These are phyloP conservation scores for Umbelopsis sp. DNA, from an alignment of 192 early-diverging fungal species.

Conservation along the genomic window DNA sequence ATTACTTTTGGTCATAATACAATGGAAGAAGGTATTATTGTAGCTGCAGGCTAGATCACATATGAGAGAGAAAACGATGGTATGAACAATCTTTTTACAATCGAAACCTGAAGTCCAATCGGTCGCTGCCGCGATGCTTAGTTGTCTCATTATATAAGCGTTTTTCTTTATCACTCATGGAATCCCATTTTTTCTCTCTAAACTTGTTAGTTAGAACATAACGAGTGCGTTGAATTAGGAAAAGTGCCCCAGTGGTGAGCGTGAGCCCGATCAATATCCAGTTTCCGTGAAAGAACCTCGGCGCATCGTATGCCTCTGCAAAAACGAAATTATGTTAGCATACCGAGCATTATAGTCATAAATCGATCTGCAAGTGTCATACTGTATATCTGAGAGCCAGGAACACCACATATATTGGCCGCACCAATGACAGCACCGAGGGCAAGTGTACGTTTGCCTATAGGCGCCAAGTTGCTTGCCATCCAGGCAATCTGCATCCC, in stretches of 20 bases:
- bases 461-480: constrained; percentile 27
- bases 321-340: neutral
- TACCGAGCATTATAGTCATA: neutral
- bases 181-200: constrained; percentile 50
- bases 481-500: constrained; percentile 40
- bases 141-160: constrained; percentile 55
- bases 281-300: constrained; percentile 27
- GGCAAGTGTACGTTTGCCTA: constrained; percentile 31
- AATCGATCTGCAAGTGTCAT: neutral
- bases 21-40: too few relatives aligned
- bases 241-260: constrained; percentile 37
- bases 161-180: constrained; percentile 52
- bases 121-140: constrained; percentile 31
- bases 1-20: too few relatives aligned
- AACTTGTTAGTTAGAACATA: constrained; percentile 50
- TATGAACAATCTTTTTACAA: neutral
- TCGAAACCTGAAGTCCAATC: constrained; percentile 9
- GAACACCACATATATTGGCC: constrained; percentile 28
- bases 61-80: neutral
- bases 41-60: neutral
- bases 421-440: constrained; percentile 30
- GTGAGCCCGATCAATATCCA: constrained; percentile 20
- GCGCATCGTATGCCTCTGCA: constrained; percentile 23
- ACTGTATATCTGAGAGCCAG: constrained; percentile 32
- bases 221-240: constrained; percentile 47